Evolutionary conservation across 768 basidiomycete species (phyloP).

Genomic region (Tephrocybe sp.): DNA sequence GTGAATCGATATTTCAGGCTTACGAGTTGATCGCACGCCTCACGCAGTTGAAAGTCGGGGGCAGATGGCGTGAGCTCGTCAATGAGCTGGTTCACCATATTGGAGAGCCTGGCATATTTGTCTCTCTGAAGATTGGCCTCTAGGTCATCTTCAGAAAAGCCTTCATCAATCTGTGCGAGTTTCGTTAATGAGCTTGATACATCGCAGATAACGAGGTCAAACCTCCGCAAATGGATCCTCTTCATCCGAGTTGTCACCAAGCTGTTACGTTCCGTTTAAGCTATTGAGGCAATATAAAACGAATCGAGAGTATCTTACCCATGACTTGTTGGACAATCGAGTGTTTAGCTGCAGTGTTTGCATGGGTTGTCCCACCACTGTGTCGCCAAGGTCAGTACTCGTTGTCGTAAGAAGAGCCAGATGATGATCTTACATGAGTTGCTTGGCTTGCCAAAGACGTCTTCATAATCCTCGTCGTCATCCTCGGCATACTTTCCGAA

Average conservation of each 20-base stretch:
- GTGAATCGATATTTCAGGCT: constrained; percentile 25
- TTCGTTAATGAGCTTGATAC: constrained; percentile 6
- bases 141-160: constrained; percentile 86
- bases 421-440: constrained; percentile 52
- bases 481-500: constrained; percentile 86
- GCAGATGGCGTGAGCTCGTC: constrained; percentile 82
- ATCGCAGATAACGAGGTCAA: constrained; percentile 2
- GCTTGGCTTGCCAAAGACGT: constrained; percentile 83
- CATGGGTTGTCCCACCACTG: constrained; percentile 57
- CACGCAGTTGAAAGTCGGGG: constrained; percentile 77
- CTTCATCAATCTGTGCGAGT: constrained; percentile 78
- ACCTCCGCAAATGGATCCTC: constrained; percentile 98
- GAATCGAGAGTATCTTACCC: constrained; percentile 46
- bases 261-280: constrained; percentile 29
- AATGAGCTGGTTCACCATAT: constrained; percentile 77
- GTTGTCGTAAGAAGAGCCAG: constrained; percentile 1
- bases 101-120: constrained; percentile 86
- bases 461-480: constrained; percentile 91
- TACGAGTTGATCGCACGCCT: constrained; percentile 87
- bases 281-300: not conserved
- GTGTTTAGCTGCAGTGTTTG: constrained; percentile 85
- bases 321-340: constrained; percentile 83
- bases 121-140: constrained; percentile 92
- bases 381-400: constrained; percentile 6
- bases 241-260: constrained; percentile 82